Evolutionary conservation across 371 early-diverging fungal genomes (phyloP), one percentile per base, ranked within the genome.

Genomic region (Apophysomyces ossiformis): DNA sequence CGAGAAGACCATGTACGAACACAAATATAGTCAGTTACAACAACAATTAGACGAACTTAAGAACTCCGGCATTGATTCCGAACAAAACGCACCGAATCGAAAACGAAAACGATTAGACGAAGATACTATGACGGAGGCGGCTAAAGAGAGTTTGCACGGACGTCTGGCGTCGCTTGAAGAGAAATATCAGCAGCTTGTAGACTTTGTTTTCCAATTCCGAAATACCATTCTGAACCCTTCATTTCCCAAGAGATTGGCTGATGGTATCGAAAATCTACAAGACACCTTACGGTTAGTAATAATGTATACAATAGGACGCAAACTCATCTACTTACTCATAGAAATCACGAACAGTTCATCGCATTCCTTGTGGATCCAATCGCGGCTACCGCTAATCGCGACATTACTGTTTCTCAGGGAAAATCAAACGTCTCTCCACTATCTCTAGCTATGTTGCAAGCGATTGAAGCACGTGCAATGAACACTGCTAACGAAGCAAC

Each of bases 281-380:
- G 43, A 43, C 13, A 44, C 32, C 2, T 16, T 64, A 1, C 44
- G 39, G 60, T 41, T 16, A 60, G 43, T 43, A 7, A 9, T 43
- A 39, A 39, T 7, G 0, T 0, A 32, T 39, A 16, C 12, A 2
- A 60, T 26, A 26, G 32, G 0, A 26, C 2, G 32, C 32, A 2
- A 26, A 38, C 60, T 60, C 13, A 60, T 5, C 26, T 26, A 26
- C 5, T 9, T 58, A 12, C 35, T 16, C 43, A 44, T 60, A 60
- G 60, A 38, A 64, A 46, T 16, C 69, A 68, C 57, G 69, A 68
- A 43, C 37, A 44, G 5, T 59, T 68, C 35, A 47, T 68, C 26
- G 50, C 69, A 21, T 62, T 44, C 36, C 35, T 68, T 13, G 69
- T 68, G 41, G 64, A 68, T 60, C 69, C 69, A n/a, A 13, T 68